Evolutionary conservation across 2,329 filamentous ascomycete genomes (phyloP), one percentile per base, ranked within the genome.

Genomic region (Neofusicoccum laricinum): DNA sequence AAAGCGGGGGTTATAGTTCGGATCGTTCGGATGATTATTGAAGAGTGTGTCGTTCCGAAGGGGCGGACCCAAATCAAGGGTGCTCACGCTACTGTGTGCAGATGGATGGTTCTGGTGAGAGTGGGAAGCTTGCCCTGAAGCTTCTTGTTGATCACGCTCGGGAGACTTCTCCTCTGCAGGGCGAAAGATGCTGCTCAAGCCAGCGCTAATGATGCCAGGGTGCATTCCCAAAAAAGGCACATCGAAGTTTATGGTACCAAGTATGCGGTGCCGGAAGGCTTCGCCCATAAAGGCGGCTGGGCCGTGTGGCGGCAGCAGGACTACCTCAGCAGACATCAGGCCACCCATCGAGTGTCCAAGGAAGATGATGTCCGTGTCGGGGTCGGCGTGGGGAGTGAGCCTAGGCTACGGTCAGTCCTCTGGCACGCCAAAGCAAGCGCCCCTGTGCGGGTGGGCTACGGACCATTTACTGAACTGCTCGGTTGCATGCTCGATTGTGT

Each of bases 291-390:
- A 59, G 41, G 55, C 40, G 25, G 41, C 55, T 14, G 73, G 55
- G 67, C 72, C 25, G 65, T 69, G 46, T 2, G 77, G 70, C 12
- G 68, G 76, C 74, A 90, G 84, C 49, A 96, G 79, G 2, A 87
- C 87, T 30, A 96, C 85, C 70, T 97, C 93, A 1, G 91, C 91
- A 30, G 90, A 86, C 30, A 97, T 77, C 25, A 97, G 82, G 1
- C 93, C 93, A 15, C 93, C 93, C 87, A 97, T 94, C 46, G 91
- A 96, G 75, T 97, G 93, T 0, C 93, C 93, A 2, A 96, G 81
- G 2, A 97, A 82, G 19, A 97, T 82, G 2, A 96, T 83, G 79
- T 97, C 93, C 1, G 92, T 93, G 19, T 81, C 85, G 3, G 83
- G 79, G 32, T 86, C 86, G 75, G 94, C 90, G 70, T 96, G 91